Base-by-base conservation (phyloP, 805 yeast genomes). In the Starmera quercuum region DNA sequence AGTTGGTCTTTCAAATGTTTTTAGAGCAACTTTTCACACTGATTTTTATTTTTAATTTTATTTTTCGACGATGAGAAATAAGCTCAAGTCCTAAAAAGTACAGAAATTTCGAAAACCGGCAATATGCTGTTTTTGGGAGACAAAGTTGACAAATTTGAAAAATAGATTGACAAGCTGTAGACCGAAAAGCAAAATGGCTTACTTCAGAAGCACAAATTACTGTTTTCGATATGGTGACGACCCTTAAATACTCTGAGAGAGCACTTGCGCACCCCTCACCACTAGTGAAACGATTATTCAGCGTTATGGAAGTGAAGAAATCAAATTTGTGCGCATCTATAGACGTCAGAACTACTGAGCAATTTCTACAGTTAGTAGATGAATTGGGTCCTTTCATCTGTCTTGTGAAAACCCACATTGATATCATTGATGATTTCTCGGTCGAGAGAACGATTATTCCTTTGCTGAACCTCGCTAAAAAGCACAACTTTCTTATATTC, bases 241-340 rank as follows among this genome's bases (percentile, higher is more conserved):
- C 45, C 7, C 35, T 48, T 29, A 49, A 83, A 3, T 90, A 84
- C 57, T 60, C 75, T 13, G 65, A 71, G 37, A 75, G 97, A 59
- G 92, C 95, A 4, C 64, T 56, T 10, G 46, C 56, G 6, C 95
- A 87, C 51, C 61, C 75, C 0, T 81, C 95, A 13, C 81, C 88
- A 3, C 79, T 92, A 19, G 97, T 95, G 2, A 61, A 73, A 33
- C 73, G 83, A 40, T 71, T 92, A 19, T 66, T 92, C 39, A 58
- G 59, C 13, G 68, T 88, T 24, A 86, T 90, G 83, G 84, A 78
- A 33, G 54, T 61, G 29, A 92, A 92, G 59, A 66, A 86, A 58
- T 73, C 95, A 33, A 92, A 90, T 49, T 68, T 92, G 37, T 92
- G 97, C 66, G 97, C 97, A 9, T 87, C 97, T 8, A 75, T 90